phyloP scores from a whole-genome alignment of 2,329 filamentous ascomycete genomes.

The Fusarium ramigenum region DNA sequence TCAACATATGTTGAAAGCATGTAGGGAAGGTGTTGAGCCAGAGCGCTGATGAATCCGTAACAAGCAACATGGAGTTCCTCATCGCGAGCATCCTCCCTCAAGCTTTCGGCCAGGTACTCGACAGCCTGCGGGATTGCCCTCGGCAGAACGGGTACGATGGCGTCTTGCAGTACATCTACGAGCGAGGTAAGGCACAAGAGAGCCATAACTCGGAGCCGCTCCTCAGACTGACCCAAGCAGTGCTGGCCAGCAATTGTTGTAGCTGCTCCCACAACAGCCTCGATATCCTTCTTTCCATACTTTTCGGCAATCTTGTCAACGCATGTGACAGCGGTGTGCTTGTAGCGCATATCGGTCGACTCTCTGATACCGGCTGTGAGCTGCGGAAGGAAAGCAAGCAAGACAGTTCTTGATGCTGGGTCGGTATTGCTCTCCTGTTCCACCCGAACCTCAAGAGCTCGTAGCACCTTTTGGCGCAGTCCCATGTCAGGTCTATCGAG shows the following conservation, averaged over 20 bases:
- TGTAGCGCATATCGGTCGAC: slow-evolving; percentile 77
- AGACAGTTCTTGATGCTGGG: slow-evolving; percentile 70
- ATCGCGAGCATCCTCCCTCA: slow-evolving; percentile 62
- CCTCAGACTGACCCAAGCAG: slow-evolving; percentile 79
- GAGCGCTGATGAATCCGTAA: slow-evolving; percentile 80
- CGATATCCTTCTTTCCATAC: slow-evolving; percentile 90
- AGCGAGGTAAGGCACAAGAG: slow-evolving; percentile 88
- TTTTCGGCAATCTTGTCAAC: slow-evolving; percentile 94
- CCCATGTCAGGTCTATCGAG: slow-evolving; percentile 79
- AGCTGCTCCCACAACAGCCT: slow-evolving; percentile 78
- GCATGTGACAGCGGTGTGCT: slow-evolving; percentile 86
- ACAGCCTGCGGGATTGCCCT: slow-evolving; percentile 77
- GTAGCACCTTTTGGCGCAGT: slow-evolving; percentile 81
- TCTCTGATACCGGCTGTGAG: slow-evolving; percentile 80
- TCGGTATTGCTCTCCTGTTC: slow-evolving; percentile 77
- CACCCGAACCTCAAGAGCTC: slow-evolving; percentile 82
- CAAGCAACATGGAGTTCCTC: slow-evolving; percentile 80
- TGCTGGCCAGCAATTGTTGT: slow-evolving; percentile 78
- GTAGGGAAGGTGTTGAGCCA: slow-evolving; percentile 86
- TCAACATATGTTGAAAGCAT: slow-evolving; percentile 85
- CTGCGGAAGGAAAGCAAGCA: slow-evolving; percentile 82
- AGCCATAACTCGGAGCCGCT: slow-evolving; percentile 81
- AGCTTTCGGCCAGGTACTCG: slow-evolving; percentile 72
- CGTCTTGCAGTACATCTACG: slow-evolving; percentile 86
- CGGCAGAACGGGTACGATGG: slow-evolving; percentile 84